These are phyloP conservation scores for Fusarium newnesense DNA, from an alignment of 2,329 filamentous ascomycete species.

Conservation along the genomic window DNA sequence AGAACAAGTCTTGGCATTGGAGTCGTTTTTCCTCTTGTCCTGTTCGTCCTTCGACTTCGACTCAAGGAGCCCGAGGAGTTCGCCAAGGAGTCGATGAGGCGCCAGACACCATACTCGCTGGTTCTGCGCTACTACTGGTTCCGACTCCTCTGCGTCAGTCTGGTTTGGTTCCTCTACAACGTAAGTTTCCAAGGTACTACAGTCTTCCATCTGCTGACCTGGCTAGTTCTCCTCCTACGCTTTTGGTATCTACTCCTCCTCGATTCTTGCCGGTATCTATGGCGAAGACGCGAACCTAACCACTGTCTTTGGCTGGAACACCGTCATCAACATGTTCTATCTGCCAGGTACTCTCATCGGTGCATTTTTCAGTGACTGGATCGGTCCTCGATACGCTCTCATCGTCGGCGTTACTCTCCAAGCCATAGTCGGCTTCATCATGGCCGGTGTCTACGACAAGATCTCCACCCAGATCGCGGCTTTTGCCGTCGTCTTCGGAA, in stretches of 20 bases:
- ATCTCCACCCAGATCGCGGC: slow-evolving; percentile 65
- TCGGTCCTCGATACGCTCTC: slow-evolving; percentile 82
- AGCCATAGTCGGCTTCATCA: slow-evolving; percentile 84
- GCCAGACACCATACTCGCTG: slow-evolving; percentile 65
- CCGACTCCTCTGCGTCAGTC: slow-evolving; percentile 73
- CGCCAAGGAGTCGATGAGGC: slow-evolving; percentile 74
- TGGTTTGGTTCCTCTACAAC: slow-evolving; percentile 89
- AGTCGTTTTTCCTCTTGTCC: slow-evolving; percentile 77
- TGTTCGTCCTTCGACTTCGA: slow-evolving; percentile 77
- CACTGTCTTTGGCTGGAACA: slow-evolving; percentile 87
- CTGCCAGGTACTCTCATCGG: slow-evolving; percentile 84
- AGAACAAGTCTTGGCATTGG: slow-evolving; percentile 82
- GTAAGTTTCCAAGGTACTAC: slow-evolving; percentile 50
- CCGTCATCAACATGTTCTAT: slow-evolving; percentile 88
- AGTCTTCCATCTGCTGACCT: background rate
- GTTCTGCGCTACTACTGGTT: slow-evolving; percentile 76
- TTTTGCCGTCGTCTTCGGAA: slow-evolving; percentile 52
- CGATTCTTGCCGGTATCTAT: slow-evolving; percentile 75
- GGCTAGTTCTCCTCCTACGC: slow-evolving; percentile 79
- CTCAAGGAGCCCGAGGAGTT: slow-evolving; percentile 84
- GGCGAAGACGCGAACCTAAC: slow-evolving; percentile 71
- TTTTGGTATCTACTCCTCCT: slow-evolving; percentile 85
- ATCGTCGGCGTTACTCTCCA: slow-evolving; percentile 77
- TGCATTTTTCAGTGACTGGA: slow-evolving; percentile 78
- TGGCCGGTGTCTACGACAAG: slow-evolving; percentile 80